Conservation (phyloP, 306 rosid genomes). For the Corylus americana region DNA sequence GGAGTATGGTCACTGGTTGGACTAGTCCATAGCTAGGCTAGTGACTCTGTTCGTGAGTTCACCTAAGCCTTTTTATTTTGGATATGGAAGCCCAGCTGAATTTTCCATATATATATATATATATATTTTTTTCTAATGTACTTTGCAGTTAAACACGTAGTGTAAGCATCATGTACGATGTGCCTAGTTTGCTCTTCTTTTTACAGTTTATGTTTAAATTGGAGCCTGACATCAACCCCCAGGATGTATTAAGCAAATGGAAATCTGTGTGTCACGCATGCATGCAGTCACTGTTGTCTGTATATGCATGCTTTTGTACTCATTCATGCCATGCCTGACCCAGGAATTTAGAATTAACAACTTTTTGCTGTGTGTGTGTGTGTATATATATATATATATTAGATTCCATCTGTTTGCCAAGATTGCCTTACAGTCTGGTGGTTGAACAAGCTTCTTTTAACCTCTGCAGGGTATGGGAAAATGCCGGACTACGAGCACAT, state of each 20-base stretch:
- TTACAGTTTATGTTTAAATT: not conserved
- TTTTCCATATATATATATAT: not conserved
- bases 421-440: not conserved
- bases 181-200: not conserved
- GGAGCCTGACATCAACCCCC: not conserved
- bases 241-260: not conserved
- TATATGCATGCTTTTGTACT: not conserved
- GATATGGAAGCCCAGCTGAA: not conserved
- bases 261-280: not conserved
- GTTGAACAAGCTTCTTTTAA: conserved; percentile 1
- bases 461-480: conserved; percentile 46
- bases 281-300: not conserved
- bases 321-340: too few relatives aligned
- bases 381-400: not conserved
- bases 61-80: not conserved
- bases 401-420: not conserved
- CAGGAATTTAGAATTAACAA: too few relatives aligned
- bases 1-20: not conserved
- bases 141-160: not conserved
- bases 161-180: not conserved
- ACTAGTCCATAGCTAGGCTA: not conserved
- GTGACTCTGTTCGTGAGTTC: not conserved
- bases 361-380: too few relatives aligned
- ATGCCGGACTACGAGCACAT: conserved; percentile 53
- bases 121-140: not conserved